A percentile compares a stretch with the other conserved stretches of the same genome.
Conservation (phyloP, 106 monocot species). For the Agapanthus africanus region DNA sequence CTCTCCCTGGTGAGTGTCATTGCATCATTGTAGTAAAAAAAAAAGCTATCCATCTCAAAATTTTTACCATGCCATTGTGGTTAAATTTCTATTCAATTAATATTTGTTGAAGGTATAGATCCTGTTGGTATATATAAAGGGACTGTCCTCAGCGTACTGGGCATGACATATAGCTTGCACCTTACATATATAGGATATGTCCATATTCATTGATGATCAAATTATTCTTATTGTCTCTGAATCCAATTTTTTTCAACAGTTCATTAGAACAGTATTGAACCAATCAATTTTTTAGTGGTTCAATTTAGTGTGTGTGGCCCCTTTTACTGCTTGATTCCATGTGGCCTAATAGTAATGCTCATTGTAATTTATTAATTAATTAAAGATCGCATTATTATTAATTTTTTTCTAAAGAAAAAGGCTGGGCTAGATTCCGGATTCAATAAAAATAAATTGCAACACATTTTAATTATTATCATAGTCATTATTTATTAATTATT, state of each 20-base stretch:
- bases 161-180: neutral
- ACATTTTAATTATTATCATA: too few species aligned
- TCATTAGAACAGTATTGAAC: neutral
- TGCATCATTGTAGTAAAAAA: neutral
- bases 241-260: neutral
- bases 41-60: neutral
- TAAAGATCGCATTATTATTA: too few species aligned
- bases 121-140: neutral
- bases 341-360: neutral
- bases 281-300: neutral
- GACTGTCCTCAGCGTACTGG: neutral
- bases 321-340: neutral
- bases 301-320: neutral
- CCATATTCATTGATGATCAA: neutral
- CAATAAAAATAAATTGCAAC: too few species aligned
- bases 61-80: too few species aligned
- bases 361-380: too few species aligned
- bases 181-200: too few species aligned
- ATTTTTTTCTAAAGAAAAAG: too few species aligned
- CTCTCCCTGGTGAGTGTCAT: conserved; percentile 15
- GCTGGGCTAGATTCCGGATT: too few species aligned
- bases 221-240: neutral
- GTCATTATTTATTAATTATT: too few species aligned
- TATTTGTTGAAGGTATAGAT: too few species aligned
- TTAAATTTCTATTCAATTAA: too few species aligned